Evolutionary conservation across 495 filamentous ascomycete species (phyloP).

Genomic region (Penicillium steckii): DNA sequence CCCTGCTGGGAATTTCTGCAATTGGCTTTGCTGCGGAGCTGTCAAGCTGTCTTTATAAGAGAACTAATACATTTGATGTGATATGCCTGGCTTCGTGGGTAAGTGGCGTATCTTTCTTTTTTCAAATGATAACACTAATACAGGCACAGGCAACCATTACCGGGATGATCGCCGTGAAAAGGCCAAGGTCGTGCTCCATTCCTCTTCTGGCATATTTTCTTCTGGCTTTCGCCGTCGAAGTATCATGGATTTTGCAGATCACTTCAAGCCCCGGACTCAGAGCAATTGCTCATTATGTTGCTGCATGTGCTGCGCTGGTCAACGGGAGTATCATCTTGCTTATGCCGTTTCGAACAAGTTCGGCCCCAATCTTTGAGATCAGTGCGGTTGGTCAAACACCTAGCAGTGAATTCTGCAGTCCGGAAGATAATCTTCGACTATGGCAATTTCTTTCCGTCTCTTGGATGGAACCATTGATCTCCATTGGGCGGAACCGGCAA

Average conservation of each 20-base stretch:
- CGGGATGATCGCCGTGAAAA: conserved; percentile 45
- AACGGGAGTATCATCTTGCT: conserved; percentile 54
- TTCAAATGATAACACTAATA: conserved; percentile 6
- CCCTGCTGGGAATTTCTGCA: conserved; percentile 41
- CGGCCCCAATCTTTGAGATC: conserved; percentile 58
- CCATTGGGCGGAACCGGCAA: conserved; percentile 56
- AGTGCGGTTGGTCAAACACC: conserved; percentile 56
- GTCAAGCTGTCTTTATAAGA: conserved; percentile 35
- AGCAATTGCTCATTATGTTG: conserved; percentile 38
- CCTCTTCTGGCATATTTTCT: conserved; percentile 34
- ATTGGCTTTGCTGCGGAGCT: conserved; percentile 42
- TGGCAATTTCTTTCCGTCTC: conserved; percentile 84
- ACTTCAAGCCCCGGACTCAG: conserved; percentile 22
- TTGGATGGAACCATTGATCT: conserved; percentile 76
- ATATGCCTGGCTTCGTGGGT: conserved; percentile 49
- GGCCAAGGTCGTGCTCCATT: conserved; percentile 45
- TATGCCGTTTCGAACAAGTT: conserved; percentile 71
- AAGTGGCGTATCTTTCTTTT: conserved; percentile 12
- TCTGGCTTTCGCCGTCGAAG: conserved; percentile 37
- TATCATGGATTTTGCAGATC: conserved; percentile 28
- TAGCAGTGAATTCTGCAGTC: conserved; percentile 62
- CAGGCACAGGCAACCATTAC: conserved; percentile 39
- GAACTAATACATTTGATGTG: conserved; percentile 19
- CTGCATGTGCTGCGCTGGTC: conserved; percentile 39
- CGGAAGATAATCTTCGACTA: conserved; percentile 75